Evolutionary conservation across 2,329 filamentous ascomycete species (phyloP).

Genomic region (Paecilomyces variotii): DNA sequence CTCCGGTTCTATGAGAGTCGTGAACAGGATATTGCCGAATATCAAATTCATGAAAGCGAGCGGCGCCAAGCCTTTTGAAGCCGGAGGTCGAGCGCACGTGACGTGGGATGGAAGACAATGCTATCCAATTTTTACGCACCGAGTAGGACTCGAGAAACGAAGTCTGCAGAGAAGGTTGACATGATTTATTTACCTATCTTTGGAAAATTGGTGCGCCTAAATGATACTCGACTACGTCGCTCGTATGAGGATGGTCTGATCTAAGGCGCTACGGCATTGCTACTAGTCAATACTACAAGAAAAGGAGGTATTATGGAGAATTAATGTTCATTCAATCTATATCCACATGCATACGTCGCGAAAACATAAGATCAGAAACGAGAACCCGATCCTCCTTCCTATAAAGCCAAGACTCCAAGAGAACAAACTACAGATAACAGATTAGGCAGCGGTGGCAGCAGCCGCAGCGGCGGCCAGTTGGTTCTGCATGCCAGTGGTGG

Average conservation of each 20-base stretch:
- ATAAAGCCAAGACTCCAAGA: not conserved
- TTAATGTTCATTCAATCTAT: not conserved
- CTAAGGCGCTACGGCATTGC: not conserved
- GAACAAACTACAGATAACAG: not conserved
- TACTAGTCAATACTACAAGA: not conserved
- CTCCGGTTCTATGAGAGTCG: not conserved
- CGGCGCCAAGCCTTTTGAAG: not conserved
- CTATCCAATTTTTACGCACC: not conserved
- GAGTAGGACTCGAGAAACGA: too few species aligned
- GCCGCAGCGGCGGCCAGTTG: slow-evolving; percentile 25
- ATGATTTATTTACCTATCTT: too few species aligned
- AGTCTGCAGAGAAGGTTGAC: too few species aligned
- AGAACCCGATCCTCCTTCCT: not conserved
- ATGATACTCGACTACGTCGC: too few species aligned
- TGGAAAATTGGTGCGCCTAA: too few species aligned
- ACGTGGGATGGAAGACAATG: not conserved
- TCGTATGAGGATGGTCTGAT: not conserved
- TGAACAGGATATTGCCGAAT: not conserved
- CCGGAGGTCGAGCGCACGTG: not conserved
- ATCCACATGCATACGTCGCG: not conserved
- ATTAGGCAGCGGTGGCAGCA: slow-evolving; percentile 10
- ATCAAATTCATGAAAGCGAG: slow-evolving; percentile 2
- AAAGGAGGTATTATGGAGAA: not conserved
- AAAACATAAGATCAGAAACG: not conserved
- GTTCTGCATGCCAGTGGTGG: slow-evolving; percentile 49